Evolutionary conservation across 106 monocot species (phyloP).

Genomic region (Apostasia ramifera): DNA sequence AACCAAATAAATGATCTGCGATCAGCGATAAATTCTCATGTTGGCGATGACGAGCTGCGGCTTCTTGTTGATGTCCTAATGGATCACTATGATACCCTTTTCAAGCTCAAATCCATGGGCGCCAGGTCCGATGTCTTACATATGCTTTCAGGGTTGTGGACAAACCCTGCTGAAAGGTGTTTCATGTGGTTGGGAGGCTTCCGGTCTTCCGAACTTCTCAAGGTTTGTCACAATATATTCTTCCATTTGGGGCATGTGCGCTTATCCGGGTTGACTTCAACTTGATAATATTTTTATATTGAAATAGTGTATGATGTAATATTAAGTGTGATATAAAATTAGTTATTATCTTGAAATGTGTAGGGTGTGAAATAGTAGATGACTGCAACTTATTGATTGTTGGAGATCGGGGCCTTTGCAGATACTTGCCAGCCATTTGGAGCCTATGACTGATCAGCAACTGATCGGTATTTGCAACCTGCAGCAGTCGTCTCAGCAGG

Average conservation of each 20-base stretch:
- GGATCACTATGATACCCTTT: slow-evolving; percentile 68
- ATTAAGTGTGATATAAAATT: no score
- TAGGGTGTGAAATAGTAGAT: no score
- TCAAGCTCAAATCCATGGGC: slow-evolving; percentile 61
- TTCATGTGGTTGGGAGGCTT: slow-evolving; percentile 98
- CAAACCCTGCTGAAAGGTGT: slow-evolving; percentile 77
- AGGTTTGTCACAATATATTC: slow-evolving; percentile 25
- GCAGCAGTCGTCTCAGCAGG: slow-evolving; percentile 85
- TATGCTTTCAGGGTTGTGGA: slow-evolving; percentile 96
- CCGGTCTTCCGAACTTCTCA: slow-evolving; percentile 74
- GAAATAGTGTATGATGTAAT: no score
- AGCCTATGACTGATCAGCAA: slow-evolving; percentile 86
- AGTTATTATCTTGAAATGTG: no score
- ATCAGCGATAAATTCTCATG: slow-evolving; percentile 48
- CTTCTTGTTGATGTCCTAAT: slow-evolving; percentile 62
- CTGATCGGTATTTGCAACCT: slow-evolving; percentile 90
- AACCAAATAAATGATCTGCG: slow-evolving; percentile 54
- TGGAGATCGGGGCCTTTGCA: slow-evolving; percentile 9
- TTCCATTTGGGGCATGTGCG: no score
- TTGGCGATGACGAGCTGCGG: slow-evolving; percentile 45
- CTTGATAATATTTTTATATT: no score
- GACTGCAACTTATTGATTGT: no score
- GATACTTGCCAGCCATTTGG: slow-evolving; percentile 70
- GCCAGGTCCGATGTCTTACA: slow-evolving; percentile 79
- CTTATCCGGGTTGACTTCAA: no score